Evolutionary conservation across 2,329 filamentous ascomycete genomes (phyloP).

Genomic region (Stachybotrys elegans): DNA sequence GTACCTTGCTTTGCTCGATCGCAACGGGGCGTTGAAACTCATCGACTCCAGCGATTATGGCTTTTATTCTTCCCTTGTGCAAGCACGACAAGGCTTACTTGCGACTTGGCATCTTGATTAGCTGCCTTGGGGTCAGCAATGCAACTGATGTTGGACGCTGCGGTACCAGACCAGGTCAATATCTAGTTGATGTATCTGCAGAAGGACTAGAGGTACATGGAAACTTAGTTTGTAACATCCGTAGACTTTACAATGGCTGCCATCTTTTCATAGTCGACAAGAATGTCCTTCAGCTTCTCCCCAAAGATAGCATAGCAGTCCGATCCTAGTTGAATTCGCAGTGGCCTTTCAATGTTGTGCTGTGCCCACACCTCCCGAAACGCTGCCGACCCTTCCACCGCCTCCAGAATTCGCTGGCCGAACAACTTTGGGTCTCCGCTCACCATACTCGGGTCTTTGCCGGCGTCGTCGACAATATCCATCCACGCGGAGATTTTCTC

Average conservation of each 20-base stretch:
- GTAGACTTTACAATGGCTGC: neutral
- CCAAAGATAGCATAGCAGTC: neutral
- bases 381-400: neutral
- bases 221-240: neutral
- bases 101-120: neutral
- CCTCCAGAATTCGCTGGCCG: conserved; percentile 1
- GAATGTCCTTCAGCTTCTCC: neutral
- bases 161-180: neutral
- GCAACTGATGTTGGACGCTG: neutral
- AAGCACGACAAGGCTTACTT: neutral
- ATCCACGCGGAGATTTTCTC: conserved; percentile 3
- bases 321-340: neutral
- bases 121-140: neutral
- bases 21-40: neutral
- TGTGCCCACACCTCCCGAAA: neutral
- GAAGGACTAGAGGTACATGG: neutral
- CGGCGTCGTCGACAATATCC: conserved; percentile 3
- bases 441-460: conserved; percentile 3
- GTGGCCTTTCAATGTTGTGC: neutral
- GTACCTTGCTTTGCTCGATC: neutral
- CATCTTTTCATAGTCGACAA: neutral
- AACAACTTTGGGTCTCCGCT: conserved; percentile 6
- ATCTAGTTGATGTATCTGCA: neutral
- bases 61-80: neutral
- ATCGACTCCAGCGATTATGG: neutral